Percentiles rank a stretch among this genome's conserved stretches.
Conservation (phyloP, 768 basidiomycete species). For the Pleurotus salmoneostramineus region DNA sequence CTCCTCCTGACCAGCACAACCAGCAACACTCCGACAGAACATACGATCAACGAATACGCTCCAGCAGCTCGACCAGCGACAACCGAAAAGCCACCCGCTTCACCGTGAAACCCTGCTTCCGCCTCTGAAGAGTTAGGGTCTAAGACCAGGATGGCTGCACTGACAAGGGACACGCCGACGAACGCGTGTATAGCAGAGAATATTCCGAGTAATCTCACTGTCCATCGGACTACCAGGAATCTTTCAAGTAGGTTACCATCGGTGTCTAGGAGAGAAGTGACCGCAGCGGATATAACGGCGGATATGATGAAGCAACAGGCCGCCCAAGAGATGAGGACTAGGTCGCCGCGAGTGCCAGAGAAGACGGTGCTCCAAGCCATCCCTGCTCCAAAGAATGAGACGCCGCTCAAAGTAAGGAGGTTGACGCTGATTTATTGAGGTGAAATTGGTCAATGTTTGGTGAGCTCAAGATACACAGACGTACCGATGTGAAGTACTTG, state of each 20-base stretch:
- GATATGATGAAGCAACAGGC: slow-evolving; percentile 17
- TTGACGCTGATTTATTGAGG: slow-evolving; percentile 9
- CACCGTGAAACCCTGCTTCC: background rate
- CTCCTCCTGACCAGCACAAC: background rate
- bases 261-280: slow-evolving; percentile 11
- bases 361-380: slow-evolving; percentile 21
- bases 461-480: background rate
- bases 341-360: slow-evolving; percentile 16
- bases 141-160: slow-evolving; percentile 14
- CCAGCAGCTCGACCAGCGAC: background rate
- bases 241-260: slow-evolving; percentile 12
- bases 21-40: background rate
- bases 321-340: slow-evolving; percentile 18
- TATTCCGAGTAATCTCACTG: slow-evolving; percentile 13
- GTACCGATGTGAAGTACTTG: slow-evolving; percentile 9
- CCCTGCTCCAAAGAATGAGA: slow-evolving; percentile 20
- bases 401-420: slow-evolving; percentile 10
- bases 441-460: background rate
- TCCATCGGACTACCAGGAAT: slow-evolving; percentile 12
- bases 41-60: slow-evolving; percentile 6
- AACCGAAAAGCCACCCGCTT: background rate
- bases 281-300: slow-evolving; percentile 12
- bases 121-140: slow-evolving; percentile 7
- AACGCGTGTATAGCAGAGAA: slow-evolving; percentile 14
- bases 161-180: slow-evolving; percentile 13